Evolutionary conservation across 306 rosid genomes (phyloP), one percentile per base, ranked within the genome.

Genomic region (Trifolium dubium): DNA sequence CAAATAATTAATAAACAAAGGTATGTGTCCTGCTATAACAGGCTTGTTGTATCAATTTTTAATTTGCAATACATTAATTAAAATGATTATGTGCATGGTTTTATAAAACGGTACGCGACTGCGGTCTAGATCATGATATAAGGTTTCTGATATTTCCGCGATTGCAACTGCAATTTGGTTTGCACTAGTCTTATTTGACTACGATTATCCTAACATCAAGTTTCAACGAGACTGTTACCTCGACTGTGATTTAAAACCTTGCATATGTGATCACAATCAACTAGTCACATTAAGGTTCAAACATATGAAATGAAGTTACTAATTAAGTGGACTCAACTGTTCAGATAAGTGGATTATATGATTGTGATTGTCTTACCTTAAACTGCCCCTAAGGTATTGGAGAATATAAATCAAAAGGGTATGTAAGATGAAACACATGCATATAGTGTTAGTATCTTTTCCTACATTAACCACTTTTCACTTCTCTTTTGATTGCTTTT

Each of bases 351-450:
- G 61, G 34, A 19, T 54, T 19, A 55, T 19, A 14, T 2, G 62
- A 55, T 23, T 54, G 14, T 54, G 14, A 9, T 54, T 51, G 3
- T 43, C 14, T 43, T 3, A 44, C 23, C 23, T 23, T 23, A 23
- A 23, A 23, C 23, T 23, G 23, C 23, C 23, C 23, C 23, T 23
- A 23, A 23, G 50, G n/a, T 44, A 44, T 44, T 49, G 2, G 54
- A 90, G 83, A 85, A 93, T 73, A 93, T 89, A 4, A 97, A 93
- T 8, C 97, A 93, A 67, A 89, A 91, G 1, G 92, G 97, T 74
- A 91, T 79, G 73, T 74, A 23, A 23, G 23, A 23, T 89, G 83
- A n/a, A 89, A 72, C 30, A 81, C 13, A 71, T 9, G 70, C 66
- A 76, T 14, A 61, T 11, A 68, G 19, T 35, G 63, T 80, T 64